phyloP scores from a whole-genome alignment of 2,329 filamentous ascomycete species.

The Ciborinia camelliae region DNA sequence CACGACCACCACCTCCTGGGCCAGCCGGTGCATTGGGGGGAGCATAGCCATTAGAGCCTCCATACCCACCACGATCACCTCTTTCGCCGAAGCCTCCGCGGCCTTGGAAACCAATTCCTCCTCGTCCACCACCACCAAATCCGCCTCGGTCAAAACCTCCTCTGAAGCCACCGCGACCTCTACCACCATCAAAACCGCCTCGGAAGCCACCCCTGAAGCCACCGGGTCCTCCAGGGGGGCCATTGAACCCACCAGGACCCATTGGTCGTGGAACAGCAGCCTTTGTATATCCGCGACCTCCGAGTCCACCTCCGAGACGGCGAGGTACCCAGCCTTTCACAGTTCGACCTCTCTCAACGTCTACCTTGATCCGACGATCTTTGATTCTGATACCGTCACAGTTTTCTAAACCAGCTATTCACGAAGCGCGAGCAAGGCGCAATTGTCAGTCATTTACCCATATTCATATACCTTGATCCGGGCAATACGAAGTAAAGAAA shows the following conservation, averaged over 20 bases:
- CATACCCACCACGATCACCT: slow-evolving; percentile 33
- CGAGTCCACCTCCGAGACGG: slow-evolving; percentile 86
- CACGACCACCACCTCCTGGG: slow-evolving; percentile 48
- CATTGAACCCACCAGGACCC: slow-evolving; percentile 58
- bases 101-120: slow-evolving; percentile 37
- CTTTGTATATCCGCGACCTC: slow-evolving; percentile 90
- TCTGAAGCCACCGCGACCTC: slow-evolving; percentile 50
- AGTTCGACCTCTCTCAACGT: slow-evolving; percentile 93
- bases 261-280: slow-evolving; percentile 67
- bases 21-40: slow-evolving; percentile 60
- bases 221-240: slow-evolving; percentile 47
- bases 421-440: slow-evolving; percentile 56
- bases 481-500: slow-evolving; percentile 30
- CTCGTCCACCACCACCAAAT: slow-evolving; percentile 32
- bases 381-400: slow-evolving; percentile 89
- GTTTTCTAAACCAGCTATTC: slow-evolving; percentile 81
- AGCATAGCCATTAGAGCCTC: slow-evolving; percentile 48
- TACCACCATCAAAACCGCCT: slow-evolving; percentile 46
- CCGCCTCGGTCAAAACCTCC: slow-evolving; percentile 37
- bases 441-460: slow-evolving; percentile 68
- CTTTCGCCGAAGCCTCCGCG: slow-evolving; percentile 35
- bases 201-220: slow-evolving; percentile 45
- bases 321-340: slow-evolving; percentile 91
- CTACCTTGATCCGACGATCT: slow-evolving; percentile 86
- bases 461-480: slow-evolving; percentile 44